A percentile compares a stretch with the other conserved stretches of the same genome.
phyloP scores from a whole-genome alignment of 1,139 yeast genomes.

The Suhomyces coccinellae region DNA sequence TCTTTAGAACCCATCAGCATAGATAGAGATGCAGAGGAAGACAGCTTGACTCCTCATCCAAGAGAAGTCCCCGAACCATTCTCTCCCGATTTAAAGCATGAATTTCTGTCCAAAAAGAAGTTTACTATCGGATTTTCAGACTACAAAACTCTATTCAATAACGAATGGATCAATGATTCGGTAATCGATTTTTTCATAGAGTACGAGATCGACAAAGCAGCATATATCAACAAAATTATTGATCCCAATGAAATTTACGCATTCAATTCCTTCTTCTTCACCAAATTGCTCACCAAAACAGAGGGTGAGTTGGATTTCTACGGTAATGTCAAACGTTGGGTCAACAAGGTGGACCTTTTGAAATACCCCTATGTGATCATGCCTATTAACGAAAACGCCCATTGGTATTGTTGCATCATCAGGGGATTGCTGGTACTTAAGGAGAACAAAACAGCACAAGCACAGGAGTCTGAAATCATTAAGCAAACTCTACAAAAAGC shows the following conservation, averaged over 20 bases:
- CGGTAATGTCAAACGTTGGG: conserved; percentile 76
- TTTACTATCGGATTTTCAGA: conserved; percentile 60
- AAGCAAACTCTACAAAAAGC: conserved; percentile 6
- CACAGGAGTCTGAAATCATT: background rate
- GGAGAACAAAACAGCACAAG: conserved; percentile 4
- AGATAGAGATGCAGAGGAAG: conserved; percentile 4
- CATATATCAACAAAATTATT: conserved; percentile 21
- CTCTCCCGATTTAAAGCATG: conserved; percentile 52
- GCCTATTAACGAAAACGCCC: conserved; percentile 80
- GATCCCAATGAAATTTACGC: conserved; percentile 48
- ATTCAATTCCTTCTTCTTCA: conserved; percentile 83
- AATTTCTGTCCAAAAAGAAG: conserved; percentile 46
- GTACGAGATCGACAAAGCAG: conserved; percentile 50
- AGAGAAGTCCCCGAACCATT: conserved; percentile 28
- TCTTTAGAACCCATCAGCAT: conserved; percentile 7
- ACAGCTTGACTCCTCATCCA: conserved; percentile 4
- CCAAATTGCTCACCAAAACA: conserved; percentile 50
- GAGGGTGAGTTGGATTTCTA: conserved; percentile 42
- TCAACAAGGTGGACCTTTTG: conserved; percentile 66
- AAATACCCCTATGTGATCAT: conserved; percentile 62
- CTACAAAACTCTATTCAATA: conserved; percentile 65
- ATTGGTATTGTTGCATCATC: conserved; percentile 87
- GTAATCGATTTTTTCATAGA: conserved; percentile 71
- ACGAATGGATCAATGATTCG: conserved; percentile 76
- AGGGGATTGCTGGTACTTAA: conserved; percentile 43